phyloP scores from a whole-genome alignment of 768 basidiomycete species.

The Daedaleopsis nitida region DNA sequence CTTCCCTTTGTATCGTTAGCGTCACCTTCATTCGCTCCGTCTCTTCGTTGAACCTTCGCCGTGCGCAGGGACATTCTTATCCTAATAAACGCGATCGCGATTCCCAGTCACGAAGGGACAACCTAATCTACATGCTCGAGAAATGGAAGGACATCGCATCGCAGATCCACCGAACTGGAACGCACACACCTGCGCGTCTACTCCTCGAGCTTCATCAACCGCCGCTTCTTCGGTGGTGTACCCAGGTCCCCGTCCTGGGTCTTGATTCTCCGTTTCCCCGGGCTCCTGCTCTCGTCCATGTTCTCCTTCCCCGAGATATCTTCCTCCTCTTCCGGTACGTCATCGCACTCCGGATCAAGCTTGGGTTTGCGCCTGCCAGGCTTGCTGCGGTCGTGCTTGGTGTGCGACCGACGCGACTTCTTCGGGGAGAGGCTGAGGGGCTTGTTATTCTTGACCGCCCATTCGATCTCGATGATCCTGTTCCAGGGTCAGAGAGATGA shows the following conservation, averaged over 20 bases:
- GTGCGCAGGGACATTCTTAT: not conserved
- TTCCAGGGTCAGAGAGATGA: not conserved
- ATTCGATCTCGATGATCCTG: constrained; percentile 84
- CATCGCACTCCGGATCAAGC: not conserved
- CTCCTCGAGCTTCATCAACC: constrained; percentile 23
- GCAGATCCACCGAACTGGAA: not conserved
- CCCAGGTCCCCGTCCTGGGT: constrained; percentile 16
- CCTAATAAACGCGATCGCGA: not conserved
- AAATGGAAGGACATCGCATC: not conserved
- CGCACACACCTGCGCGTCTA: not conserved
- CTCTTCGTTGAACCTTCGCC: not conserved
- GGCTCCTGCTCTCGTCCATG: not conserved
- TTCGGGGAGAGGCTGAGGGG: constrained; percentile 60
- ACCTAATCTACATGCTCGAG: constrained; percentile 2
- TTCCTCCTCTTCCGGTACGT: constrained; percentile 5
- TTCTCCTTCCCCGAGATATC: constrained; percentile 15
- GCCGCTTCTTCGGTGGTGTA: constrained; percentile 41
- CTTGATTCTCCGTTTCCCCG: constrained; percentile 7
- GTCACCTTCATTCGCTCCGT: not conserved
- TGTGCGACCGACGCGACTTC: constrained; percentile 9
- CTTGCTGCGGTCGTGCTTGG: constrained; percentile 3
- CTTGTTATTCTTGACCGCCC: constrained; percentile 65
- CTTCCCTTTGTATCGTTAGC: constrained; percentile 16
- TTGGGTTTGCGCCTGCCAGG: constrained; percentile 5
- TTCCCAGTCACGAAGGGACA: not conserved